Percentiles rank a stretch among this genome's conserved stretches.
These are phyloP conservation scores for Camellia granthamiana DNA, from an alignment of 148 eudicot species.

Conservation along the genomic window DNA sequence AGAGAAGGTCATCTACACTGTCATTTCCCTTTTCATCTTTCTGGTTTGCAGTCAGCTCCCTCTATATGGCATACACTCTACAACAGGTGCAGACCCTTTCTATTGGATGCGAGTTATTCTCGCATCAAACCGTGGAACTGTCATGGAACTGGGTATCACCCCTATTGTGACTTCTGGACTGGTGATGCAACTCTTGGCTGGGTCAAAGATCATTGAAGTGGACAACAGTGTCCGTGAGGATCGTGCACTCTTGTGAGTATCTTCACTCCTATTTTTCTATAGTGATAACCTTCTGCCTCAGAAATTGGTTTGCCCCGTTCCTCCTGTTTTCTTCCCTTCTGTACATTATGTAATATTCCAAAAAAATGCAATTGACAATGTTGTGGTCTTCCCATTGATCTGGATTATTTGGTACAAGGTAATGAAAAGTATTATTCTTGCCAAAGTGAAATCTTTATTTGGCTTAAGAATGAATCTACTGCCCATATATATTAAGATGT, in stretches of 20 bases:
- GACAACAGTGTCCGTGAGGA: slow-evolving; percentile 91
- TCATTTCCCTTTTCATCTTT: slow-evolving; percentile 72
- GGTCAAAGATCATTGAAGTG: slow-evolving; percentile 85
- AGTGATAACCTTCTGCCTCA: not conserved
- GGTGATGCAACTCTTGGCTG: slow-evolving; percentile 88
- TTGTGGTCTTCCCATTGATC: not conserved
- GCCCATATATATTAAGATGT: not conserved
- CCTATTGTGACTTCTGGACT: slow-evolving; percentile 88
- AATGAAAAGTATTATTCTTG: not conserved
- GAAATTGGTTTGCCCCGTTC: not conserved
- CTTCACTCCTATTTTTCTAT: not conserved
- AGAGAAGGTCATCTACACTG: slow-evolving; percentile 86
- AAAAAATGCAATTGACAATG: not conserved
- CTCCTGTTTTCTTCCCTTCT: not conserved
- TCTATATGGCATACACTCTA: slow-evolving; percentile 80
- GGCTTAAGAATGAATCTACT: not conserved
- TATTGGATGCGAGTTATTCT: slow-evolving; percentile 96
- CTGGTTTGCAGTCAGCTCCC: slow-evolving; percentile 90
- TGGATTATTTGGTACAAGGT: not conserved
- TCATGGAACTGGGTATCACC: slow-evolving; percentile 92
- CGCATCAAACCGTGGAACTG: slow-evolving; percentile 85
- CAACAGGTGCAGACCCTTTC: slow-evolving; percentile 78
- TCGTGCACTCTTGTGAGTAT: slow-evolving; percentile 76
- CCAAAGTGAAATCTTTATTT: not conserved
- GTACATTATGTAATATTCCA: not conserved